These are phyloP conservation scores for Colletotrichum orbiculare DNA, from an alignment of 2,329 filamentous ascomycete genomes.

Conservation along the genomic window DNA sequence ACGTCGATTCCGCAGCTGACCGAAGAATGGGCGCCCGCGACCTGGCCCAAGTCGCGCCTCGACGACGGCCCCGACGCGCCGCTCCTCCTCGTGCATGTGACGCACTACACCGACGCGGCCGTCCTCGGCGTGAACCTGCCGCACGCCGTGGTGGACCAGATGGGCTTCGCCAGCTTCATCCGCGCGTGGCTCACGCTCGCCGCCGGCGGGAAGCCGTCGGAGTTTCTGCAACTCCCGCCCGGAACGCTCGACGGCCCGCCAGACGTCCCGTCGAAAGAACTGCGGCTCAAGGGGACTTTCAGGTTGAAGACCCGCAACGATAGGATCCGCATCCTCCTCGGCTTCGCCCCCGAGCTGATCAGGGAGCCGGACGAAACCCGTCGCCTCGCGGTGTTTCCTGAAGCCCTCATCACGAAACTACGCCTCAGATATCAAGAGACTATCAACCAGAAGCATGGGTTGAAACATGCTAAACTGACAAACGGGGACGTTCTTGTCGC, in stretches of 20 bases:
- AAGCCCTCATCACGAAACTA: slow-evolving; percentile 10
- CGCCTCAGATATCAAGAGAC: slow-evolving; percentile 26
- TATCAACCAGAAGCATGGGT: slow-evolving; percentile 16
- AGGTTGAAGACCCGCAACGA: neutral
- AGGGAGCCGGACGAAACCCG: slow-evolving; percentile 24
- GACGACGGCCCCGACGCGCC: slow-evolving; percentile 37
- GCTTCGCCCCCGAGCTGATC: slow-evolving; percentile 29
- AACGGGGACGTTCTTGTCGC: slow-evolving; percentile 27
- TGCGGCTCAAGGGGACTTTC: neutral
- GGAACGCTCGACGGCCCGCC: slow-evolving; percentile 29
- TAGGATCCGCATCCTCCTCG: slow-evolving; percentile 15
- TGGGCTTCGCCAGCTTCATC: slow-evolving; percentile 38
- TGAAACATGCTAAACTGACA: slow-evolving; percentile 6
- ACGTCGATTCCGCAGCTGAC: neutral
- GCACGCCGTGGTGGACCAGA: slow-evolving; percentile 39
- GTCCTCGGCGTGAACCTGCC: slow-evolving; percentile 38
- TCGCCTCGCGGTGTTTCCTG: slow-evolving; percentile 17
- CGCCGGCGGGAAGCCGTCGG: slow-evolving; percentile 29
- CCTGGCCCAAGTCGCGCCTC: slow-evolving; percentile 36
- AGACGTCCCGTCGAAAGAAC: slow-evolving; percentile 18
- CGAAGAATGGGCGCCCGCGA: slow-evolving; percentile 9
- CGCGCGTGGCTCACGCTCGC: slow-evolving; percentile 38
- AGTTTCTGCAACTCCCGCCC: slow-evolving; percentile 30
- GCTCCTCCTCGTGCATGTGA: slow-evolving; percentile 39
- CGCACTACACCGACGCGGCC: slow-evolving; percentile 36